Base-by-base conservation (phyloP, 2,329 filamentous ascomycete species). In the Exophiala sideris region DNA sequence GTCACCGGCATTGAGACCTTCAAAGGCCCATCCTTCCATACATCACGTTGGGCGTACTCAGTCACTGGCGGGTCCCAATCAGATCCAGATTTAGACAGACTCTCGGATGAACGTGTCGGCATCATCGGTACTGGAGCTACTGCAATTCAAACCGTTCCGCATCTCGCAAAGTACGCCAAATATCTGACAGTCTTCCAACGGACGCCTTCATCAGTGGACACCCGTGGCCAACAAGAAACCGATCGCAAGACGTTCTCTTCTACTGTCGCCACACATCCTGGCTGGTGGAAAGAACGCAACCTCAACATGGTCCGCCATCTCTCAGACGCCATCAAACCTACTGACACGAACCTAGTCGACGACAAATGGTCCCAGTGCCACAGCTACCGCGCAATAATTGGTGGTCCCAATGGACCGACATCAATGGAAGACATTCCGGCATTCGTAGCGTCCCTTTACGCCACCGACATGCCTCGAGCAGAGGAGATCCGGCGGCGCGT, bases 401-500 rank as follows among this genome's bases (percentile, higher is more conserved):
- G 45, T 20, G 52, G 48, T 2, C 41, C 51, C 14, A 36, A 33
- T n/a, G 34, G 14, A 18, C 38, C 47, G 3, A 18, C 12, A 12
- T 41, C 41, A 12, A 20, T 47, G 10, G 42, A 51, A n/a, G 24
- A 24, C 10, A 40, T 47, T 11, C 48, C 41, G 3, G 9, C 21
- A 14, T 49, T 54, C 2, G 66, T 65, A 4, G 41, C 57, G 2
- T 32, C 36, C 20, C 54, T 64, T 38, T 45, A 59, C 33, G 35
- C 48, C 9, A 42, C 72, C 1, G 81, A 84, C 58, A 54, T 69
- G 1, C 67, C 70, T 0, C 68, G 69, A 16, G 65, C 70, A 20
- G 73, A 81, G n/a, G 56, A 65, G 1, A 65, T 79, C n/a, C 76
- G 80, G 1, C 65, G 65, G 2, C 73, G 78, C 2, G 70, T 77